Base-by-base conservation (phyloP, 495 filamentous ascomycete species). In the Cercophora newfieldiana region DNA sequence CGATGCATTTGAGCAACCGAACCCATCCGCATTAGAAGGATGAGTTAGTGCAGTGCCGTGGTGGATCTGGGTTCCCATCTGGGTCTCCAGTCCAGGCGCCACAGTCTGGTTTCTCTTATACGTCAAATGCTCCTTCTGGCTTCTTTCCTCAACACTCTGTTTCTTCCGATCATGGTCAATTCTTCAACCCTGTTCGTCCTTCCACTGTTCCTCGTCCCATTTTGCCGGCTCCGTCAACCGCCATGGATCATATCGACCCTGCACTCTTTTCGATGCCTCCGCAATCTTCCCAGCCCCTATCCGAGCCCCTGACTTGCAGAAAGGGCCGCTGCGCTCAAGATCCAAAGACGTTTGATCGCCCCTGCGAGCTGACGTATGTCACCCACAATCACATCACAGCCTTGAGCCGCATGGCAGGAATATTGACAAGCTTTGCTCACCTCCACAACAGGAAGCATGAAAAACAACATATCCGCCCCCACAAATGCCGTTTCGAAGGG, bases 11-110 rank as follows among this genome's bases (percentile, higher is more conserved):
- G 47, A n/a, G 48, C 53, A 61, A 30, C 64, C 30, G 49, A 29
- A 57, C 61, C 50, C 19, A n/a, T 47, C 56, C 49, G 19, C 49
- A 29, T 61, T 66, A 66, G 64, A 29, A 21, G 64, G 57, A 7
- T 14, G 12, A 48, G 25, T 59, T 49, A 28, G 57, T 22, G 30
- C 57, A 12, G 57, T 49, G 33, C 19, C 29, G 8, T 19, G 48
- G 57, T 53, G 47, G 49, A 26, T 22, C 2, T 21, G 19, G 18
- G 1, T 59, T 22, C 24, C 33, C 54, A 7, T 18, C 37, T 7
- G 37, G 7, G 37, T 7, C 37, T 18, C 37, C 7, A 18, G 37
- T 18, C 21, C 48, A 59, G 57, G 37, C 37, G 56, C 19, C 49
- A 12, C 64, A 49, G 64, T 66, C 57, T 37, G 22, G 57, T 29